phyloP scores from a whole-genome alignment of 495 filamentous ascomycete species.

The Amniculicola lignicola region DNA sequence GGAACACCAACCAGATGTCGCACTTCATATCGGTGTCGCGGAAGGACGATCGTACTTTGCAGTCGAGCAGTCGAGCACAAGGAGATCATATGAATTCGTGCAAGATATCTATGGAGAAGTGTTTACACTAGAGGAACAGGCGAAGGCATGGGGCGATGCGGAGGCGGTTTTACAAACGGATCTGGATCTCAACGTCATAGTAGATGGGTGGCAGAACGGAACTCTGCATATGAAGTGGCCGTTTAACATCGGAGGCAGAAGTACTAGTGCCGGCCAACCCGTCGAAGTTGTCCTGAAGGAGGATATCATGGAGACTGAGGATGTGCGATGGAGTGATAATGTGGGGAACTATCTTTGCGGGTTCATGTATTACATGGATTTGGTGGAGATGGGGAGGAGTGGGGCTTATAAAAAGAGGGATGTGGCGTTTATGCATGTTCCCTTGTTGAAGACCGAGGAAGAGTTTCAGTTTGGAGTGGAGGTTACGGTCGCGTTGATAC shows the following conservation, averaged over 20 bases:
- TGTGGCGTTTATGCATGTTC: conserved; percentile 26
- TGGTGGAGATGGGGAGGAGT: conserved; percentile 21
- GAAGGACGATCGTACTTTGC: conserved; percentile 33
- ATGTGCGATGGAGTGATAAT: conserved; percentile 34
- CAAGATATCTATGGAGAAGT: conserved; percentile 30
- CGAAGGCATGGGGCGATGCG: conserved; percentile 31
- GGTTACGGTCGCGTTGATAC: conserved; percentile 4
- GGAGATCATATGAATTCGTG: conserved; percentile 30
- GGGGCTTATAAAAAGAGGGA: conserved; percentile 1
- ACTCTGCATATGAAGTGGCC: conserved; percentile 1
- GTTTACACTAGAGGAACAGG: conserved; percentile 26
- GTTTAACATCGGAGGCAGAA: neutral
- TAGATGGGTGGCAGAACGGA: conserved; percentile 9
- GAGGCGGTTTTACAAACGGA: conserved; percentile 21
- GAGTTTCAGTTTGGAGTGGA: conserved; percentile 10
- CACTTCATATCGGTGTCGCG: conserved; percentile 35
- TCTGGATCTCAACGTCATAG: conserved; percentile 29
- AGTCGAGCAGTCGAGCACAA: conserved; percentile 31
- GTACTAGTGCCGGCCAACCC: neutral
- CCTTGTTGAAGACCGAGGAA: conserved; percentile 8
- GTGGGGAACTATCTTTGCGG: conserved; percentile 39
- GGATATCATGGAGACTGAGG: conserved; percentile 4
- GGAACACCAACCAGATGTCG: conserved; percentile 27
- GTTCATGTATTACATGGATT: conserved; percentile 35
- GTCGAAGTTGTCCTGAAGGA: neutral